These are phyloP conservation scores for Nannizziopsis arthrosporioides DNA, from an alignment of 2,329 filamentous ascomycete species.

Conservation along the genomic window DNA sequence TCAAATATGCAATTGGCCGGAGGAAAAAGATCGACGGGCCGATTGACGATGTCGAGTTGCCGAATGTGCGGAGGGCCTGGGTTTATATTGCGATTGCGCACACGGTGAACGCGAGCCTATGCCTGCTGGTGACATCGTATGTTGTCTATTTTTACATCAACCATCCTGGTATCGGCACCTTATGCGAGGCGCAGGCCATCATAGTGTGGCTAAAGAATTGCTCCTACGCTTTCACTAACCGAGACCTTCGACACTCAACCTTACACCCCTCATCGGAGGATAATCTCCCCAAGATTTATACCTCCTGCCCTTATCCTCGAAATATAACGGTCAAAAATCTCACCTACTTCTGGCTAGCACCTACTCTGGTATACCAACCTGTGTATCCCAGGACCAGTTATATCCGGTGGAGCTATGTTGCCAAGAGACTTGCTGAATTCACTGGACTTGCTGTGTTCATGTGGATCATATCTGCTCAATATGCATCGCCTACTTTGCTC, in stretches of 20 bases:
- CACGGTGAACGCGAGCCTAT: constrained; percentile 69
- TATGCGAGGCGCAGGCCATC: constrained; percentile 82
- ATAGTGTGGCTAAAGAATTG: constrained; percentile 94
- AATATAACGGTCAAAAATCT: constrained; percentile 86
- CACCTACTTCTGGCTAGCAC: constrained; percentile 95
- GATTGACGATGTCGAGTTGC: constrained; percentile 38
- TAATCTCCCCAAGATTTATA: constrained; percentile 69
- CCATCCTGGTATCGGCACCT: constrained; percentile 83
- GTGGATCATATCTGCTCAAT: constrained; percentile 90
- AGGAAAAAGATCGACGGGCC: constrained; percentile 42
- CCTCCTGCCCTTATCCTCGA: constrained; percentile 69
- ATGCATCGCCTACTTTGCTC: constrained; percentile 74
- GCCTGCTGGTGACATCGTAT: constrained; percentile 66
- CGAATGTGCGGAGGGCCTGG: constrained; percentile 64
- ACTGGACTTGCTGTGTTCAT: constrained; percentile 73
- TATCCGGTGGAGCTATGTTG: constrained; percentile 79
- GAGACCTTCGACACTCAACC: constrained; percentile 83
- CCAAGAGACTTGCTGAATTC: constrained; percentile 69
- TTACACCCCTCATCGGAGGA: constrained; percentile 61
- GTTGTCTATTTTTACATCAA: constrained; percentile 85
- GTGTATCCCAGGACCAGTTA: constrained; percentile 76
- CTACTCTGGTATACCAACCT: constrained; percentile 91
- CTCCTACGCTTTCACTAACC: constrained; percentile 92
- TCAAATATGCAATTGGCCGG: constrained; percentile 54
- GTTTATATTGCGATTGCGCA: constrained; percentile 67